Conservation (phyloP, 305 asterid genomes). For the Plantago coronopus region DNA sequence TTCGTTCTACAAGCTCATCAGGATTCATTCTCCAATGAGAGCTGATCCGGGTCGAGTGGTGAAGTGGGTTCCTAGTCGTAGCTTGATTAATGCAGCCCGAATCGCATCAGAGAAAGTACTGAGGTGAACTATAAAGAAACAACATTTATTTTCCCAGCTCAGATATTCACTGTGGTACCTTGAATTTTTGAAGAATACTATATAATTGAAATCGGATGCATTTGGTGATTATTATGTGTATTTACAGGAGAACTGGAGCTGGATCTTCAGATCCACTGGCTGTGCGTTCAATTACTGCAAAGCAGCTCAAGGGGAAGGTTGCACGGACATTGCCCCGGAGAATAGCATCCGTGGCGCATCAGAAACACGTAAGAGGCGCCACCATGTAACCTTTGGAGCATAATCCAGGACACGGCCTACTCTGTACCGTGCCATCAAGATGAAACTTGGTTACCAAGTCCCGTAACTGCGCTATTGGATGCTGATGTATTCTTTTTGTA, state of each 20-base stretch:
- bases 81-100: slow-evolving; percentile 70
- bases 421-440: slow-evolving; percentile 59
- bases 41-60: slow-evolving; percentile 78
- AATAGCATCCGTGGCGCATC: slow-evolving; percentile 53
- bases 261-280: slow-evolving; percentile 69
- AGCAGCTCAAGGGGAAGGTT: slow-evolving; percentile 38
- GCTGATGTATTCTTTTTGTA: slow-evolving; percentile 18
- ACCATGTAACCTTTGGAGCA: slow-evolving; percentile 86
- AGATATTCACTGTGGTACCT: background rate
- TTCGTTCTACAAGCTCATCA: slow-evolving; percentile 57
- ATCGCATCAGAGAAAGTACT: slow-evolving; percentile 76
- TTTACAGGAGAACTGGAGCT: slow-evolving; percentile 68
- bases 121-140: slow-evolving; percentile 39
- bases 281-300: slow-evolving; percentile 58
- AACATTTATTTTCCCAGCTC: background rate
- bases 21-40: slow-evolving; percentile 97
- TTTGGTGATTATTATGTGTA: background rate
- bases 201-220: background rate
- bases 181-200: background rate
- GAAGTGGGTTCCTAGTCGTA: slow-evolving; percentile 75
- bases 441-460: slow-evolving; percentile 17
- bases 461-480: slow-evolving; percentile 1
- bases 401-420: slow-evolving; percentile 68
- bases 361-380: slow-evolving; percentile 51
- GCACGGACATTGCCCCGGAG: slow-evolving; percentile 27